These are phyloP conservation scores for Polychaeton citri DNA, from an alignment of 2,329 filamentous ascomycete genomes.

Conservation along the genomic window DNA sequence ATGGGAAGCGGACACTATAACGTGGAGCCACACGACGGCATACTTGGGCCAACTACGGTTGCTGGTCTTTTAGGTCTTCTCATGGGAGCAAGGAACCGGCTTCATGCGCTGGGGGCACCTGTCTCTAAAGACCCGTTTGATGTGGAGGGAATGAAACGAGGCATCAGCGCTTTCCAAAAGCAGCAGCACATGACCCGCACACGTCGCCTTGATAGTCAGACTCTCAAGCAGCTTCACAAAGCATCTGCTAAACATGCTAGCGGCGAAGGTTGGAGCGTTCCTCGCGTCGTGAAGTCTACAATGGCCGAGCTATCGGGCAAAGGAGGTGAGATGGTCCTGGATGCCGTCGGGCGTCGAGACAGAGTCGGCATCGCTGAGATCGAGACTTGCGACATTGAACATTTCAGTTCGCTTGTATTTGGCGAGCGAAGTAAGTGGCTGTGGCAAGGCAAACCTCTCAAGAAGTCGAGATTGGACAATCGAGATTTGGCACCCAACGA, in stretches of 20 bases:
- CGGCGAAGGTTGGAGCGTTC: conserved; percentile 83
- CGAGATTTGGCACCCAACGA: neutral
- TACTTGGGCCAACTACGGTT: conserved; percentile 83
- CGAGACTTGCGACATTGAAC: conserved; percentile 81
- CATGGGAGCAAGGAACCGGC: conserved; percentile 77
- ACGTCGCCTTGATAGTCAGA: conserved; percentile 68
- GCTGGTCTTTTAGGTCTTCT: conserved; percentile 75
- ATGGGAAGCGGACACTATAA: conserved; percentile 87
- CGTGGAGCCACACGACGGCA: conserved; percentile 81
- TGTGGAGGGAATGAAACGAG: conserved; percentile 65
- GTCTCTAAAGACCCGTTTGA: conserved; percentile 90
- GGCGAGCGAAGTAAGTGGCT: conserved; percentile 86
- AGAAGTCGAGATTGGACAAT: conserved; percentile 27
- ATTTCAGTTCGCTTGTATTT: conserved; percentile 61
- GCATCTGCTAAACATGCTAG: conserved; percentile 82
- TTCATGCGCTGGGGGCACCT: conserved; percentile 72
- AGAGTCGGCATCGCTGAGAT: conserved; percentile 85
- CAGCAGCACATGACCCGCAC: conserved; percentile 67
- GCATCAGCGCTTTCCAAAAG: conserved; percentile 81
- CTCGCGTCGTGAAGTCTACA: conserved; percentile 86
- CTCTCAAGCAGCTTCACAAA: conserved; percentile 65
- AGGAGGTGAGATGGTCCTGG: conserved; percentile 85
- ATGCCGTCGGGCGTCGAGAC: conserved; percentile 73
- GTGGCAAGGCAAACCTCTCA: conserved; percentile 80
- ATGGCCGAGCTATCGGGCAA: conserved; percentile 89